A percentile compares a stretch with the other conserved stretches of the same genome.
These are phyloP conservation scores for Septoria linicola DNA, from an alignment of 2,329 filamentous ascomycete genomes.

Conservation along the genomic window DNA sequence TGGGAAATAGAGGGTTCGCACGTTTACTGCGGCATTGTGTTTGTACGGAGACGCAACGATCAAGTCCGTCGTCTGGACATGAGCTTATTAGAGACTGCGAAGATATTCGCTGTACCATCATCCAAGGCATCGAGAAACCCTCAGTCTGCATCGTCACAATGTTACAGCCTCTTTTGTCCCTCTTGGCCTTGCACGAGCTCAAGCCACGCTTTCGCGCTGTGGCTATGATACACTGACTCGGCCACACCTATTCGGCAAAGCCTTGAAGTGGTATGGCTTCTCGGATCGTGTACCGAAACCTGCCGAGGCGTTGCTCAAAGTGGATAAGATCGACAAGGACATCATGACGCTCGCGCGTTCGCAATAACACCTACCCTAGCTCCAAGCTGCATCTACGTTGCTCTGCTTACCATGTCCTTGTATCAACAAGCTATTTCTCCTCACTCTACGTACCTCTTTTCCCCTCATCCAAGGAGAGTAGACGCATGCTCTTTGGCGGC, in stretches of 20 bases:
- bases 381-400: not conserved
- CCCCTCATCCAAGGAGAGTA: conserved; percentile 3
- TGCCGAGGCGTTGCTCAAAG: conserved; percentile 5
- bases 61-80: too few species aligned
- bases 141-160: too few species aligned
- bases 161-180: too few species aligned
- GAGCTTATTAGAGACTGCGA: too few species aligned
- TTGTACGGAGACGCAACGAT: not conserved
- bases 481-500: too few species aligned
- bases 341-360: conserved; percentile 9
- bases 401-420: conserved; percentile 12
- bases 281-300: conserved; percentile 6
- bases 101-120: too few species aligned
- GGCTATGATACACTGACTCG: not conserved
- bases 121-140: too few species aligned
- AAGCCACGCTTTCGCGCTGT: too few species aligned
- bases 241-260: not conserved
- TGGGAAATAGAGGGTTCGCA: conserved; percentile 15
- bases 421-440: conserved; percentile 9
- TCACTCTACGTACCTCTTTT: conserved; percentile 14
- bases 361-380: not conserved
- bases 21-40: not conserved
- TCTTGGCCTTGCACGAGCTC: too few species aligned
- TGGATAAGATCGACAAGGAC: conserved; percentile 3
- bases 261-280: conserved; percentile 2